Percentiles rank a stretch among this genome's conserved stretches.
phyloP scores from a whole-genome alignment of 2,329 filamentous ascomycete genomes.

The Beauveria asiatica region DNA sequence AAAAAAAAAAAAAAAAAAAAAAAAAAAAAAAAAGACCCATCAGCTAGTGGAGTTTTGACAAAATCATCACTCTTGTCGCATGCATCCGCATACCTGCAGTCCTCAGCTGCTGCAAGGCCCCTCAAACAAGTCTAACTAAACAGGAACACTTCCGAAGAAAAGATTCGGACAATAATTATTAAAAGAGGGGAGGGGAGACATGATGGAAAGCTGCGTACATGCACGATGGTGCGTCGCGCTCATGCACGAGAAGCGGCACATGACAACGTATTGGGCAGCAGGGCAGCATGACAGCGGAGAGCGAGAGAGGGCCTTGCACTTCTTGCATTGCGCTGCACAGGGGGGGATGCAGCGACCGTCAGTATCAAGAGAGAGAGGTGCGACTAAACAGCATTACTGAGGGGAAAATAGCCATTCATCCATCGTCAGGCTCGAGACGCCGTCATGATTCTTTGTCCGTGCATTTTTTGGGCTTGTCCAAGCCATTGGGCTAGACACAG shows the following conservation, averaged over 20 bases:
- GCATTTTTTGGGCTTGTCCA: too few species aligned
- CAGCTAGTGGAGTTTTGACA: neutral
- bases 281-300: neutral
- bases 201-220: neutral
- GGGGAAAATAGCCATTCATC: too few species aligned
- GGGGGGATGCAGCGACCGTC: neutral
- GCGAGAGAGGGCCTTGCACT: neutral
- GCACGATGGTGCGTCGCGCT: neutral
- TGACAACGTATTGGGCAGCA: constrained; percentile 5
- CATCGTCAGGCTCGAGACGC: too few species aligned
- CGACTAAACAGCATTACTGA: neutral
- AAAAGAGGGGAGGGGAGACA: neutral
- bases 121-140: neutral
- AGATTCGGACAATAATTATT: neutral
- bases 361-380: neutral
- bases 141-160: neutral
- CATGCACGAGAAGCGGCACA: neutral
- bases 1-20: too few species aligned
- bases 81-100: neutral
- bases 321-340: neutral
- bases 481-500: too few species aligned
- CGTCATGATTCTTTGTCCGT: too few species aligned
- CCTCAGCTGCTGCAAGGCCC: neutral
- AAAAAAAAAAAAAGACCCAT: too few species aligned
- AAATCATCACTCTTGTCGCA: neutral